Conservation (phyloP, 2,329 filamentous ascomycete species). For the Chaetomiaceae sp. region DNA sequence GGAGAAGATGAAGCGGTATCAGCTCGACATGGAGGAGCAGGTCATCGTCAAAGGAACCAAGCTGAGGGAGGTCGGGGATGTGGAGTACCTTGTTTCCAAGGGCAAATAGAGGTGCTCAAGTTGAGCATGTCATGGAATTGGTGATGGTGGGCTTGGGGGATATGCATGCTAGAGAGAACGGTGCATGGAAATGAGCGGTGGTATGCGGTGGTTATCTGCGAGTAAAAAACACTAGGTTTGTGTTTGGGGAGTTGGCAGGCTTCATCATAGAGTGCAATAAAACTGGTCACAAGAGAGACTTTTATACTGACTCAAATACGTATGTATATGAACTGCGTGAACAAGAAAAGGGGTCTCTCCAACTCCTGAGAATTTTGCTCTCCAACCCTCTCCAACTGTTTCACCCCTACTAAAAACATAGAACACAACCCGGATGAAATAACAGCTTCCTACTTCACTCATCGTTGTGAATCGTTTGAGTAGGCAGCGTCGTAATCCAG, state of each 20-base stretch:
- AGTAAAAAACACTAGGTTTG: too few relatives aligned
- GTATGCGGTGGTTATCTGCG: too few relatives aligned
- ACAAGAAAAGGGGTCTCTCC: too few relatives aligned
- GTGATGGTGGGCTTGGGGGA: background rate
- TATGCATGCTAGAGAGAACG: background rate
- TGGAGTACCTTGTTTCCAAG: conserved; percentile 42
- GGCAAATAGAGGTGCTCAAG: conserved; percentile 3
- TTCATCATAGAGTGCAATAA: background rate
- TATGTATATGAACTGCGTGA: too few relatives aligned
- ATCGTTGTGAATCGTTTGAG: background rate
- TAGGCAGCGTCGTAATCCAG: background rate
- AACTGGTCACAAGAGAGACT: too few relatives aligned
- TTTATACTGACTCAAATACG: too few relatives aligned
- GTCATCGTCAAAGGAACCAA: conserved; percentile 59
- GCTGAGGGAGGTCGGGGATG: conserved; percentile 53
- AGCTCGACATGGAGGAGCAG: conserved; percentile 57
- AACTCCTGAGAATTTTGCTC: too few relatives aligned
- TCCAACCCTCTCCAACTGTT: too few relatives aligned
- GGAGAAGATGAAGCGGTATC: conserved; percentile 56
- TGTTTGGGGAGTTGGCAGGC: too few relatives aligned
- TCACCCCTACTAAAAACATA: too few relatives aligned
- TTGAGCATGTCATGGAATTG: background rate
- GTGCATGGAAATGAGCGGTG: too few relatives aligned
- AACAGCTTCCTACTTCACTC: background rate
- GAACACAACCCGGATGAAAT: too few relatives aligned